A percentile compares a stretch with the other conserved stretches of the same genome.
Evolutionary conservation across 2,329 filamentous ascomycete species (phyloP).

Genomic region (Xylariaceae sp.): DNA sequence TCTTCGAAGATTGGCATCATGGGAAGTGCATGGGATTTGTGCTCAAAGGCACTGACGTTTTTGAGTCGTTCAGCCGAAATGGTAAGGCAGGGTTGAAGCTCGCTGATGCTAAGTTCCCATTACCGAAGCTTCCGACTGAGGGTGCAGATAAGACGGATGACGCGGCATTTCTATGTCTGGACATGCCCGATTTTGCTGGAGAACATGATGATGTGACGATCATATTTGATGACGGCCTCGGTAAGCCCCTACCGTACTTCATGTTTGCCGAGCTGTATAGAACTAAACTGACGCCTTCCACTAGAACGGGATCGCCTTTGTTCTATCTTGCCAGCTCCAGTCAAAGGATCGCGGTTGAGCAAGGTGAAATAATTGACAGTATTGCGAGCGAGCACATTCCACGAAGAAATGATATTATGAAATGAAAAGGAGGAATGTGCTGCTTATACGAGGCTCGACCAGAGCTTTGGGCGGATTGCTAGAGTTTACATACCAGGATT

Average conservation of each 20-base stretch:
- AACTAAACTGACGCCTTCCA: conserved; percentile 19
- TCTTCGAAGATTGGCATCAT: conserved; percentile 84
- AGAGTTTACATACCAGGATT: no score
- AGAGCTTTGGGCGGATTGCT: no score
- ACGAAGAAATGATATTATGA: conserved; percentile 25
- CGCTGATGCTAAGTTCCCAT: conserved; percentile 84
- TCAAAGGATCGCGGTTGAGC: conserved; percentile 45
- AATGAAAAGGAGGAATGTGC: conserved; percentile 15
- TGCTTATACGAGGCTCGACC: no score
- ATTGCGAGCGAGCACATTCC: conserved; percentile 12
- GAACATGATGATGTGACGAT: conserved; percentile 91
- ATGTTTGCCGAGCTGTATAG: not conserved
- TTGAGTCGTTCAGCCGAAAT: conserved; percentile 63
- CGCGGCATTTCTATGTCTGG: conserved; percentile 75
- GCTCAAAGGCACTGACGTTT: conserved; percentile 77
- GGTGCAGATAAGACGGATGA: conserved; percentile 52
- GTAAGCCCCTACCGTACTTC: conserved; percentile 50
- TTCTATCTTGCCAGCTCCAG: conserved; percentile 51
- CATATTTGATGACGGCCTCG: conserved; percentile 73
- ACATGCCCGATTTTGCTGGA: conserved; percentile 82
- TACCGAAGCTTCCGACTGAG: conserved; percentile 60
- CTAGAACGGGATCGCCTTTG: conserved; percentile 54
- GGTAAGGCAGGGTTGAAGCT: conserved; percentile 72
- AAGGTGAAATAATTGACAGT: conserved; percentile 26
- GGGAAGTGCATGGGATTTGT: conserved; percentile 87